These are phyloP conservation scores for Kazachstania africana DNA, from an alignment of 805 yeast genomes.

Conservation along the genomic window DNA sequence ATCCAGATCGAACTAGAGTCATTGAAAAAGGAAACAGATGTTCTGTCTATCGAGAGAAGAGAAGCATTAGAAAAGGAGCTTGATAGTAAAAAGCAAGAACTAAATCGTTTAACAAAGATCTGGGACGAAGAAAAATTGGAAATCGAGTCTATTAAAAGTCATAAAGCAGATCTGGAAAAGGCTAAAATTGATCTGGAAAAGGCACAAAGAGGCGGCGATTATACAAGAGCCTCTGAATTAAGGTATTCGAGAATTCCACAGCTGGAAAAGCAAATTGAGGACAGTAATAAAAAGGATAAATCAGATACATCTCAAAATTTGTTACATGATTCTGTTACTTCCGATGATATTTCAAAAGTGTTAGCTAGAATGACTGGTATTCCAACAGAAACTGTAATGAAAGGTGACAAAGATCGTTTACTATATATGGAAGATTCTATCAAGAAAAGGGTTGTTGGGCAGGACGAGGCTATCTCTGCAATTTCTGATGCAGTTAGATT, in stretches of 20 bases:
- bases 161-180: conserved; percentile 73
- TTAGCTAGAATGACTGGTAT: conserved; percentile 93
- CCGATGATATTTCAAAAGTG: conserved; percentile 89
- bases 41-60: conserved; percentile 67
- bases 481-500: conserved; percentile 89
- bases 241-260: conserved; percentile 82
- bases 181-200: conserved; percentile 76
- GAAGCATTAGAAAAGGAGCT: conserved; percentile 62
- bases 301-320: conserved; percentile 20
- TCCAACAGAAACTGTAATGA: conserved; percentile 81
- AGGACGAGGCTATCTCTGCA: conserved; percentile 85
- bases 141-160: conserved; percentile 64
- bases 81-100: conserved; percentile 48
- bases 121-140: conserved; percentile 80
- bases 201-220: conserved; percentile 74
- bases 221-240: conserved; percentile 77
- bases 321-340: conserved; percentile 78
- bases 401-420: conserved; percentile 88
- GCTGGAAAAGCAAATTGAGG: conserved; percentile 49
- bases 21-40: conserved; percentile 83
- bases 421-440: conserved; percentile 76
- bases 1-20: conserved; percentile 93
- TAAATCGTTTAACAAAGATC: conserved; percentile 57
- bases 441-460: conserved; percentile 78
- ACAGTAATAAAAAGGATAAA: conserved; percentile 30